Conservation (phyloP, 768 basidiomycete species). For the Termitomyces sp. region DNA sequence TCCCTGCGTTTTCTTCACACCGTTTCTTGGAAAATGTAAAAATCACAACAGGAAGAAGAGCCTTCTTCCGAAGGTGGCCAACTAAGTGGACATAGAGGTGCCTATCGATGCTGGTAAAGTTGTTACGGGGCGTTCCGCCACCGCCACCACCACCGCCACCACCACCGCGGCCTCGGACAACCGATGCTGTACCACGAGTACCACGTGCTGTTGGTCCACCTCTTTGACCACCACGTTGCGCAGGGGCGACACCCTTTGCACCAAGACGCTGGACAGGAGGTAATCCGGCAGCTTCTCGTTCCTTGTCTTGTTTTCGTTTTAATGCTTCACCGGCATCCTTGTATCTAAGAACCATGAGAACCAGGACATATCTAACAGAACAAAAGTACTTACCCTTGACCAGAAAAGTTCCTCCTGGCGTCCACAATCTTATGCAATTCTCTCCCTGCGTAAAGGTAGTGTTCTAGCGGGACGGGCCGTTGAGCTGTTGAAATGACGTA, state of each 20-base stretch:
- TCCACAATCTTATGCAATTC: slow-evolving; percentile 94
- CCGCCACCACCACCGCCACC: slow-evolving; percentile 38
- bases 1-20: slow-evolving; percentile 95
- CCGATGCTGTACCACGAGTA: slow-evolving; percentile 30
- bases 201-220: slow-evolving; percentile 38
- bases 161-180: slow-evolving; percentile 32
- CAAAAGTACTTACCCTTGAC: slow-evolving; percentile 52
- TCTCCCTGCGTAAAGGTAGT: slow-evolving; percentile 92
- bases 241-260: slow-evolving; percentile 62
- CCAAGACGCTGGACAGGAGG: slow-evolving; percentile 82
- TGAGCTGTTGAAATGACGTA: slow-evolving; percentile 98
- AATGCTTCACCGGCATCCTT: slow-evolving; percentile 87
- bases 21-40: slow-evolving; percentile 97
- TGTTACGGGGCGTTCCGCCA: slow-evolving; percentile 42
- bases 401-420: slow-evolving; percentile 65
- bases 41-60: slow-evolving; percentile 87
- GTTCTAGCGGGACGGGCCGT: slow-evolving; percentile 94
- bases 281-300: slow-evolving; percentile 91
- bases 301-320: slow-evolving; percentile 94
- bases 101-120: slow-evolving; percentile 73
- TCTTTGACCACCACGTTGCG: slow-evolving; percentile 55
- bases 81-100: slow-evolving; percentile 93
- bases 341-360: slow-evolving; percentile 47
- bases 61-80: slow-evolving; percentile 78
- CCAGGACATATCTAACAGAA: neutral